phyloP scores from a whole-genome alignment of 2,329 filamentous ascomycete species.

The Emmonsiellopsis sp. region DNA sequence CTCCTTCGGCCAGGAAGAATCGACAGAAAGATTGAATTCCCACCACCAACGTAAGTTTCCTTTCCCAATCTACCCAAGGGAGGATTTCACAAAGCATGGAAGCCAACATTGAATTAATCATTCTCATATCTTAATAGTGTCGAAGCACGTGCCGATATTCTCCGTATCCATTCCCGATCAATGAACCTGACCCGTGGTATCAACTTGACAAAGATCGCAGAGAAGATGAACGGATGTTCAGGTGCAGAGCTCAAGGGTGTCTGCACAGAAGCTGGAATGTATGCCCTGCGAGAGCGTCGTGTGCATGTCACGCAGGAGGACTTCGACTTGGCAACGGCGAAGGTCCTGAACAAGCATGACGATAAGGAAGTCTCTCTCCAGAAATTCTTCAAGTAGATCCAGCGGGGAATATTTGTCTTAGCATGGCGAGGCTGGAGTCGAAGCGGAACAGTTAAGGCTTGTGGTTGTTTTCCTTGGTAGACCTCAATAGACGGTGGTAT shows the following conservation, averaged over 20 bases:
- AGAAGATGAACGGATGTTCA: conserved; percentile 99
- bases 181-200: conserved; percentile 98
- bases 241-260: conserved; percentile 97
- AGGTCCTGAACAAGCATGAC: conserved; percentile 99
- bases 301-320: conserved; percentile 99
- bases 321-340: conserved; percentile 95
- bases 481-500: background rate
- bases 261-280: conserved; percentile 98
- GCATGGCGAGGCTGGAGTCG: background rate
- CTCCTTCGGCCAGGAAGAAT: conserved; percentile 93
- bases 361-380: conserved; percentile 90
- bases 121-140: conserved; percentile 39
- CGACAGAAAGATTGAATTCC: conserved; percentile 98
- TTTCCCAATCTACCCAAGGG: background rate
- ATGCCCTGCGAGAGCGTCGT: conserved; percentile 83
- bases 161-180: conserved; percentile 92
- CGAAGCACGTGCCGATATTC: conserved; percentile 92
- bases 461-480: background rate
- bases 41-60: conserved; percentile 62
- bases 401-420: background rate
- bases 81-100: background rate
- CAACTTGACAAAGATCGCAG: conserved; percentile 94
- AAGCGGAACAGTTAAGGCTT: too few relatives aligned
- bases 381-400: conserved; percentile 68
- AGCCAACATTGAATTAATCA: conserved; percentile 5